Base-by-base conservation (phyloP, 129 eudicot species). In the Cynara cardunculus region DNA sequence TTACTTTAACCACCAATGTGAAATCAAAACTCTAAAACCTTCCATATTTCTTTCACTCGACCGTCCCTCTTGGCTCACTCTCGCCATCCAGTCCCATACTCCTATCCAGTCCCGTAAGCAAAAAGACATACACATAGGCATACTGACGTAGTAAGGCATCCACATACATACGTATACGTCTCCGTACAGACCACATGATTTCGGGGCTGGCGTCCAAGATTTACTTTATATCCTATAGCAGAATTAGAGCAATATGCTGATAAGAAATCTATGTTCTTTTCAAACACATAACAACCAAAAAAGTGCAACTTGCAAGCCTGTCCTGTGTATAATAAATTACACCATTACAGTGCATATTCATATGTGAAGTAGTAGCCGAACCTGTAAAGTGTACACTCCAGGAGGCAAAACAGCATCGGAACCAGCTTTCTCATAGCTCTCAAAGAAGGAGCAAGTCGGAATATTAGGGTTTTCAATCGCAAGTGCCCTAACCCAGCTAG, bases 341-440 rank as follows among this genome's bases (percentile, higher is more conserved):
- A 0, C 31, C 32, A 12, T 78, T 46, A 67, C 46, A 8, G 19
- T 25, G 27, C 81, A 25, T 7, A n/a, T 0, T 27, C 76, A 69
- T 11, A 69, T 67, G 31, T 25, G 14, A 25, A 41, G 22, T n/a
- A 3, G 62, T 18, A 16, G 3, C 16, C 62, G 4, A 39, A 90
- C 96, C 97, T 93, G 97, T 73, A 92, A 62, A 10, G 99, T 90
- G 44, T 96, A 96, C 56, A 96, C 99, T 24, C 99, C 98, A n/a
- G 95, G 86, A 28, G 93, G 90, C 91, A 96, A 84, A 11, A 87
- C 82, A 6, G 93, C 93, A 76, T 92, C 96, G 8, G 92, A 83
- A 4, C 87, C 93, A 32, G 89, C 90, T 68, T 78, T 88, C 77
- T 96, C 98, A 34, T 84, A 89, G 3, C 77, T 74, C 85, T 96